Percentiles rank a stretch among this genome's conserved stretches.
These are phyloP conservation scores for Arctium minus DNA, from an alignment of 129 eudicot species.

Conservation along the genomic window DNA sequence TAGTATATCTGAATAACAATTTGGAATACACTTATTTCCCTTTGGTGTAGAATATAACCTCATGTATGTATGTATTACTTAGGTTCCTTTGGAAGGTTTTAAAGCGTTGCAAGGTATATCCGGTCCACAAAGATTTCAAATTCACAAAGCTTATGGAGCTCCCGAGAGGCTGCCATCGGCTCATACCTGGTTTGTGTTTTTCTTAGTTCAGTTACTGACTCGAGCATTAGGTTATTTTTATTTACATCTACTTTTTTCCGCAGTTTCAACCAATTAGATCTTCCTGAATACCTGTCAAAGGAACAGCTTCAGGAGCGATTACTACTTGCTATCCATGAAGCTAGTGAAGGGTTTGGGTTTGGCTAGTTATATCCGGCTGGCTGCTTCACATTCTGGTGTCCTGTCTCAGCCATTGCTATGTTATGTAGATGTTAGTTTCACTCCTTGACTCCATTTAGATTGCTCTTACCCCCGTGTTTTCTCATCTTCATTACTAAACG, in stretches of 20 bases:
- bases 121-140: constrained; percentile 96
- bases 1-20: too few relatives aligned
- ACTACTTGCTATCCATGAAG: constrained; percentile 96
- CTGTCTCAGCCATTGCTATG: constrained; percentile 14
- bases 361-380: constrained; percentile 29
- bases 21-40: too few relatives aligned
- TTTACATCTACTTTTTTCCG: neutral
- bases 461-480: neutral
- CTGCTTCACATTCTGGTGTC: neutral
- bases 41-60: neutral
- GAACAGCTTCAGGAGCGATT: constrained; percentile 95
- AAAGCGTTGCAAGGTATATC: constrained; percentile 97
- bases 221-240: neutral
- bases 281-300: constrained; percentile 89
- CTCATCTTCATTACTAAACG: neutral
- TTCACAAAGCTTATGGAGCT: constrained; percentile 97
- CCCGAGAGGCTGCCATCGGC: constrained; percentile 98
- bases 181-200: constrained; percentile 80
- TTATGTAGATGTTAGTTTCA: neutral
- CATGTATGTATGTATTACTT: neutral
- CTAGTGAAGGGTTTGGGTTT: constrained; percentile 98
- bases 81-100: constrained; percentile 98
- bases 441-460: neutral
- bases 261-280: constrained; percentile 96
- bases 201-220: neutral